Percentiles rank a stretch among this genome's conserved stretches.
Evolutionary conservation across 2,329 filamentous ascomycete species (phyloP).

Genomic region (Plectosphaerella plurivora): DNA sequence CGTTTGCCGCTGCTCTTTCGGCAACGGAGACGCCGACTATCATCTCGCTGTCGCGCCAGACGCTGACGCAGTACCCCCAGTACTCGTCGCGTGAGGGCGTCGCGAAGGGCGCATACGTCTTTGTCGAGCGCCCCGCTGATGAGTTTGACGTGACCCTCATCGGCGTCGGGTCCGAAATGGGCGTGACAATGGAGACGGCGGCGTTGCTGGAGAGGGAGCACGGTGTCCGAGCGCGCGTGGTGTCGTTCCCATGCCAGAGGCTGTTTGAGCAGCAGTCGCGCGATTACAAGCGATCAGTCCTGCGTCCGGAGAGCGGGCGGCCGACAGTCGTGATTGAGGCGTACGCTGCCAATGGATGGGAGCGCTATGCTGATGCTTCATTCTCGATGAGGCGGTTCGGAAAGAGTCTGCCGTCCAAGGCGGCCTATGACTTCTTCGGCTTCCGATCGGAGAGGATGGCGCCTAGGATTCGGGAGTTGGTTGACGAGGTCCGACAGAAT

Average conservation of each 20-base stretch:
- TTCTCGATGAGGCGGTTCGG: constrained; percentile 50
- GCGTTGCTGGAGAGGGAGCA: constrained; percentile 31
- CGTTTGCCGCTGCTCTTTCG: constrained; percentile 44
- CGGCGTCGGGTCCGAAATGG: constrained; percentile 31
- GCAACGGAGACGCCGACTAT: constrained; percentile 35
- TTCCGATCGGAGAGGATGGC: constrained; percentile 40
- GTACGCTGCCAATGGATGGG: constrained; percentile 54
- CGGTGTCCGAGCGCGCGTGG: constrained; percentile 30
- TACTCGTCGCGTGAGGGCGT: constrained; percentile 34
- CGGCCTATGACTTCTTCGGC: constrained; percentile 48
- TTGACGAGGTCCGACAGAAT: constrained; percentile 20
- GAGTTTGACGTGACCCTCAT: constrained; percentile 40
- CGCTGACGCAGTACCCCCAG: constrained; percentile 32
- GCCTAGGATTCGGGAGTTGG: constrained; percentile 15
- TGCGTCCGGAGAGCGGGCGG: constrained; percentile 34
- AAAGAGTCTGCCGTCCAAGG: constrained; percentile 48
- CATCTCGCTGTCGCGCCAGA: constrained; percentile 43
- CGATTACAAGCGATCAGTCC: constrained; percentile 39
- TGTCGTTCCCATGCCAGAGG: constrained; percentile 40
- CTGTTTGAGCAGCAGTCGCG: constrained; percentile 36
- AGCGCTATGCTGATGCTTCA: constrained; percentile 54
- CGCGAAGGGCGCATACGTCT: constrained; percentile 39
- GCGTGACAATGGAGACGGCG: constrained; percentile 26
- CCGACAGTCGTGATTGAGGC: constrained; percentile 57
- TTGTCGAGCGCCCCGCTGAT: constrained; percentile 28